These are phyloP conservation scores for Agapanthus africanus DNA, from an alignment of 106 monocot species.

Conservation along the genomic window DNA sequence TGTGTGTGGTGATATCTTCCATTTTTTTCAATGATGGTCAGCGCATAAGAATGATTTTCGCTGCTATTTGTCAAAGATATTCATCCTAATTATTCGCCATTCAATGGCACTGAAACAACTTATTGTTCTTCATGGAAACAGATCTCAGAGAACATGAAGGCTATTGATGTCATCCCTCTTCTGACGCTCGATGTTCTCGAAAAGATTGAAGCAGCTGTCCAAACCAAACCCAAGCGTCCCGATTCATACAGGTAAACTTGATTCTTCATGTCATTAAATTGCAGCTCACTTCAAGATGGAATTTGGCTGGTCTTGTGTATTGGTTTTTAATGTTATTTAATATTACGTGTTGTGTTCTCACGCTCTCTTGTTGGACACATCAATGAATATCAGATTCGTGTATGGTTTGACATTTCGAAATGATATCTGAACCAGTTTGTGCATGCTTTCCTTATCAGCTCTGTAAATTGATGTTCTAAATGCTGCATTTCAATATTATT, in stretches of 20 bases:
- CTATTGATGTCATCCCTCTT: slow-evolving; percentile 66
- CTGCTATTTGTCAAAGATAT: neutral
- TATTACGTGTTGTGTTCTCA: too few species aligned
- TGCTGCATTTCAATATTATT: too few species aligned
- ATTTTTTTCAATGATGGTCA: neutral
- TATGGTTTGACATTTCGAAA: too few species aligned
- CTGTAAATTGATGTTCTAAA: too few species aligned
- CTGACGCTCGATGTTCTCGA: slow-evolving; percentile 75
- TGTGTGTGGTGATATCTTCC: neutral
- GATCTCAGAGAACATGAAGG: slow-evolving; percentile 97
- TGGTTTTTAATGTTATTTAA: too few species aligned
- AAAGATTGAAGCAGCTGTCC: slow-evolving; percentile 67
- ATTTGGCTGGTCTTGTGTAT: too few species aligned
- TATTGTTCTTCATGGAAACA: slow-evolving; percentile 12
- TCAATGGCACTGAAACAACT: neutral
- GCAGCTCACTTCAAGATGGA: too few species aligned
- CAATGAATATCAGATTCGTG: too few species aligned
- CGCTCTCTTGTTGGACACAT: too few species aligned
- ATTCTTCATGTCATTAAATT: too few species aligned
- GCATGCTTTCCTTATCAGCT: too few species aligned
- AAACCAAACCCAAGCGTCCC: slow-evolving; percentile 74
- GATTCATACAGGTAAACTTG: slow-evolving; percentile 60
- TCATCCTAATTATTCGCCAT: neutral
- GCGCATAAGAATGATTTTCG: neutral
- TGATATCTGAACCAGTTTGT: too few species aligned